Conservation (phyloP, 2,329 filamentous ascomycete genomes). For the Purpureocillium takamizusanense region DNA sequence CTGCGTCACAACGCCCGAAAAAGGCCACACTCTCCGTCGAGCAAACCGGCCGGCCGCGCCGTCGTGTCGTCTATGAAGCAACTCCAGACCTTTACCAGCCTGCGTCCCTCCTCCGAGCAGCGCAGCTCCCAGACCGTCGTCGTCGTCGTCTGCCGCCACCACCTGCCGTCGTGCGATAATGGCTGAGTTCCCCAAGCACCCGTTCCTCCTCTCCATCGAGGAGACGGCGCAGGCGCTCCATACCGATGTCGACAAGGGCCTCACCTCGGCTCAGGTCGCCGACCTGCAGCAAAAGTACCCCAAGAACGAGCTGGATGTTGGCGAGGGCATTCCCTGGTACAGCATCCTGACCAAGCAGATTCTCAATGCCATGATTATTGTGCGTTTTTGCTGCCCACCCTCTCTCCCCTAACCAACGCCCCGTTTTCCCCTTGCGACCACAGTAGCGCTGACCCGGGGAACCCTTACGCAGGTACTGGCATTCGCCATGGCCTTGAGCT, state of each 20-base stretch:
- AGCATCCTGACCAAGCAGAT: conserved; percentile 67
- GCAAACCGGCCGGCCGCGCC: conserved; percentile 1
- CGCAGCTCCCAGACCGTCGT: conserved; percentile 4
- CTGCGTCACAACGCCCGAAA: too few relatives aligned
- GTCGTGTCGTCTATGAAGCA: conserved; percentile 12
- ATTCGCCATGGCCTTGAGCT: conserved; percentile 66
- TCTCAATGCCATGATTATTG: conserved; percentile 70
- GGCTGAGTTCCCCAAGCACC: conserved; percentile 42
- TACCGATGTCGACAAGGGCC: conserved; percentile 58
- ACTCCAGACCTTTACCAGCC: conserved; percentile 3
- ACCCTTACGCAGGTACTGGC: conserved; percentile 58
- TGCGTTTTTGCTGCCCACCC: conserved; percentile 23
- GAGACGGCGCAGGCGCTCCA: conserved; percentile 54
- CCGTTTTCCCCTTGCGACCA: background rate
- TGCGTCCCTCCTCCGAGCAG: conserved; percentile 9
- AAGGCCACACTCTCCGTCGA: background rate
- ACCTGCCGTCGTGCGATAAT: conserved; percentile 12
- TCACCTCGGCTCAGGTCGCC: conserved; percentile 51
- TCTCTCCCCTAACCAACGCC: background rate
- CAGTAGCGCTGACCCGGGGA: background rate
- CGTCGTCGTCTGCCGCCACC: too few relatives aligned
- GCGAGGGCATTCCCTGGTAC: conserved; percentile 56
- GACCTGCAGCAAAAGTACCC: conserved; percentile 52
- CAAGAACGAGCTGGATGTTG: conserved; percentile 62
- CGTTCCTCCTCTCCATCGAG: conserved; percentile 51